Base-by-base conservation (phyloP, 2,329 filamentous ascomycete species). In the Diaporthe ilicicola region DNA sequence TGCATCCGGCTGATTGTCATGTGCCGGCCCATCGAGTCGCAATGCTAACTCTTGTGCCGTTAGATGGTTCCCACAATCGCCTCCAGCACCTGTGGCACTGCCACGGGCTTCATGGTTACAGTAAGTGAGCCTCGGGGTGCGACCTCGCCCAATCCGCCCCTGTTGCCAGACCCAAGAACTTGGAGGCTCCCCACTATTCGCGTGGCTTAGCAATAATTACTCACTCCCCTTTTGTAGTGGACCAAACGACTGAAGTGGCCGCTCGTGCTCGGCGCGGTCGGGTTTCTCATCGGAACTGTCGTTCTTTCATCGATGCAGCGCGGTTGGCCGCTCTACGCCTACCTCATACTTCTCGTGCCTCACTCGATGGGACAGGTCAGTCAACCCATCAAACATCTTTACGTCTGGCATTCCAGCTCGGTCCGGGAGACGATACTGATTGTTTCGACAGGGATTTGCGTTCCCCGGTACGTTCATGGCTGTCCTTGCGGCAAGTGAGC, bases 381-480 rank as follows among this genome's bases (percentile, higher is more conserved):
- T 64, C 2, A 17, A 12, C 24, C n/a, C n/a, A 7, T 34, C 3
- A 9, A 12, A 19, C 15, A 4, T 34, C 1, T 22, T 15, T 12
- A 13, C 3, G 12, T 6, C 9, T 24, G 44, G 24, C 10, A 8
- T 13, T 17, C 42, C 29, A 37, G 24, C 19, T 32, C 24, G 22
- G 39, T 7, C 5, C 37, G 53, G 17, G 24, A 29, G 10, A 13
- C 1, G 24, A 42, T 12, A n/a, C 12, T 64, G n/a, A 50, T 24
- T 12, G 4, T 8, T 13, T 1, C 15, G 13, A 34, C 37, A 64
- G 74, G 91, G 91, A 2, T 90, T 93, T 76, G 83, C 88, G 73
- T 92, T 92, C 76, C 90, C 91, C 0, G 86, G 87, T 0, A 85
- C 89, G 10, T 90, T 91, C 80, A 88, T 93, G 77, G 85, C 87